These are phyloP conservation scores for Penicillium capsulatum DNA, from an alignment of 2,329 filamentous ascomycete species.

Conservation along the genomic window DNA sequence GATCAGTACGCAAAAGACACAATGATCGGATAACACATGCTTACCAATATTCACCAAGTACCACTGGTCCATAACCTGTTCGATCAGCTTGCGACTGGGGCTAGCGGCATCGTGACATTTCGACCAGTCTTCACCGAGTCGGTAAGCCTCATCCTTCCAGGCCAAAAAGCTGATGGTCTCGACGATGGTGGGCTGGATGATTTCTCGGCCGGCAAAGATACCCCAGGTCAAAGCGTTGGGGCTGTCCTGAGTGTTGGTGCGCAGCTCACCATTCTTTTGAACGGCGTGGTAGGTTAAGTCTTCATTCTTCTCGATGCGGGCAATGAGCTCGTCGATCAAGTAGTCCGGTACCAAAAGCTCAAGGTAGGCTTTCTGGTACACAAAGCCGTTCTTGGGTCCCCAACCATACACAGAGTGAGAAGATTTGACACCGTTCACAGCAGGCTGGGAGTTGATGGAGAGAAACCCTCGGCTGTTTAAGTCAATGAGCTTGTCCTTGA, in stretches of 20 bases:
- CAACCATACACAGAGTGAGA: slow-evolving; percentile 84
- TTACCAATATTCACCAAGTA: slow-evolving; percentile 91
- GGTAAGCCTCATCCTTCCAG: slow-evolving; percentile 97
- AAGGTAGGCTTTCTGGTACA: slow-evolving; percentile 97
- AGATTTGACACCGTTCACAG: slow-evolving; percentile 86
- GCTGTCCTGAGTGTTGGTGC: slow-evolving; percentile 76
- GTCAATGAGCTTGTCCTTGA: slow-evolving; percentile 70
- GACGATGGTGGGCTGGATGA: slow-evolving; percentile 99
- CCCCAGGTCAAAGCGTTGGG: slow-evolving; percentile 99
- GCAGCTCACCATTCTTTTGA: slow-evolving; percentile 73
- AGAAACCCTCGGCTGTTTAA: slow-evolving; percentile 83
- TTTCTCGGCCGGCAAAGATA: slow-evolving; percentile 97
- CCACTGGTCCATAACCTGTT: slow-evolving; percentile 83
- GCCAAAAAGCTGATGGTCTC: slow-evolving; percentile 96
- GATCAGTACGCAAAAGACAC: slow-evolving; percentile 9
- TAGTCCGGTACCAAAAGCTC: slow-evolving; percentile 83
- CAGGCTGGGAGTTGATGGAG: slow-evolving; percentile 96
- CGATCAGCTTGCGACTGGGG: slow-evolving; percentile 73
- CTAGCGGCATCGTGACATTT: slow-evolving; percentile 77
- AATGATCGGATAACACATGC: slow-evolving; percentile 30
- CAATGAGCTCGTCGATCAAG: slow-evolving; percentile 70
- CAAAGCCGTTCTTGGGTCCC: slow-evolving; percentile 92
- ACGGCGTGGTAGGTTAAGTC: slow-evolving; percentile 94
- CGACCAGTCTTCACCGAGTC: slow-evolving; percentile 88
- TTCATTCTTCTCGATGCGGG: slow-evolving; percentile 69